phyloP scores from a whole-genome alignment of 371 early-diverging fungal genomes.

The Lichtheimia ramosa region DNA sequence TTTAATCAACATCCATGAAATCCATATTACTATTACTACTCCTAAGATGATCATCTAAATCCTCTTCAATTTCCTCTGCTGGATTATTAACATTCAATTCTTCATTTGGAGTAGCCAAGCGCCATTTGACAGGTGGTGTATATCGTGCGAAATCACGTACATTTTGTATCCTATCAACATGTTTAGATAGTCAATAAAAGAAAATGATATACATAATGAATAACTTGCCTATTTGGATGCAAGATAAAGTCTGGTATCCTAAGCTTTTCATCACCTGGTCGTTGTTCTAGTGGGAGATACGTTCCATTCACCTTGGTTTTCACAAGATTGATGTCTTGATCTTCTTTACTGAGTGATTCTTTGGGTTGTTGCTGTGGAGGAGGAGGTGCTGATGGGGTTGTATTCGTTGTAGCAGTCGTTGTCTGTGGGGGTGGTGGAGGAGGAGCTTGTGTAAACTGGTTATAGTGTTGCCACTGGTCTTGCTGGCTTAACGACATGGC shows the following conservation, averaged over 20 bases:
- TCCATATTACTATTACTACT: too few species aligned
- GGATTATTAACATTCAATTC: slow-evolving; percentile 6
- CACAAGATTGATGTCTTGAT: slow-evolving; percentile 13
- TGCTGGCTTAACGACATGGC: slow-evolving; percentile 18
- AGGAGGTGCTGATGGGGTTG: background rate
- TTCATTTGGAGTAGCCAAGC: slow-evolving; percentile 9
- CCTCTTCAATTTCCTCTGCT: background rate
- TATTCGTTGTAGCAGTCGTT: background rate
- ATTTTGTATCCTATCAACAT: background rate
- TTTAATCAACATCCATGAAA: slow-evolving; percentile 7
- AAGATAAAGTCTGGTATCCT: slow-evolving; percentile 40
- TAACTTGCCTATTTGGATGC: background rate
- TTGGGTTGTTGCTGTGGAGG: background rate
- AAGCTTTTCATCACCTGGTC: slow-evolving; percentile 25
- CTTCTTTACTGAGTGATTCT: slow-evolving; percentile 4
- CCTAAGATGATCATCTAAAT: background rate
- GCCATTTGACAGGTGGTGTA: slow-evolving; percentile 6
- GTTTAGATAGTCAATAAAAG: background rate
- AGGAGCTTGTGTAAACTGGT: background rate
- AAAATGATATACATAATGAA: background rate
- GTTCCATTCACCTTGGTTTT: slow-evolving; percentile 23
- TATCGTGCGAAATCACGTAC: background rate
- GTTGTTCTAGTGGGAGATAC: slow-evolving; percentile 29
- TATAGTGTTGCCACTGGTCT: background rate
- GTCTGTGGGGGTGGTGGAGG: slow-evolving; percentile 1